Evolutionary conservation across 169 alveolate genomes (phyloP).

Genomic region (Neospora caninum): DNA sequence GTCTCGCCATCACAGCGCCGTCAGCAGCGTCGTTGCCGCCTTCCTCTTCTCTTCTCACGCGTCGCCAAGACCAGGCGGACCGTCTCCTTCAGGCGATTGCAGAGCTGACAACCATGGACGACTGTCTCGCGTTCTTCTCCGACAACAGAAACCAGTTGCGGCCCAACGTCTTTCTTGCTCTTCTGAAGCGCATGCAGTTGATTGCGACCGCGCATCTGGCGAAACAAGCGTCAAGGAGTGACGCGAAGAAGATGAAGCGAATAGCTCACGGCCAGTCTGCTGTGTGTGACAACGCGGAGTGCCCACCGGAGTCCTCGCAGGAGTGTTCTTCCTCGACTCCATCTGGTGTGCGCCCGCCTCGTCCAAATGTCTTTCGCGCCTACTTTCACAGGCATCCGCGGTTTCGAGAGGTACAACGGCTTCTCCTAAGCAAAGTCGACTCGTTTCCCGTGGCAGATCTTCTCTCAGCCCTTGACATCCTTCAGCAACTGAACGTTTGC

Average conservation of each 20-base stretch:
- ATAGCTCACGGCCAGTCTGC: not conserved
- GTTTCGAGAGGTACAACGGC: conserved; percentile 23
- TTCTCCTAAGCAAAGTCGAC: conserved; percentile 40
- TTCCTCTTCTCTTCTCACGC: not conserved
- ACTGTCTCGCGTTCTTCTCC: not conserved
- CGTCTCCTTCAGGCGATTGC: not conserved
- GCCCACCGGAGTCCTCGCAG: not conserved
- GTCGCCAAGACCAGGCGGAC: not conserved
- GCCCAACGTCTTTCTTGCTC: not conserved
- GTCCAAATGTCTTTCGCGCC: conserved; percentile 1
- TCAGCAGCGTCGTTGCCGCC: not conserved
- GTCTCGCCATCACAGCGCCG: conserved; percentile 8
- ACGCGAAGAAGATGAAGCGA: not conserved
- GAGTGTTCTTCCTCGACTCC: not conserved
- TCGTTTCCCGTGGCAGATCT: conserved; percentile 44
- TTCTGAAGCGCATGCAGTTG: conserved; percentile 28
- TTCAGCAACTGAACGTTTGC: conserved; percentile 44
- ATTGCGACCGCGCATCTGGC: conserved; percentile 18
- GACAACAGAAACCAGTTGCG: not conserved
- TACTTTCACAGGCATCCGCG: not conserved
- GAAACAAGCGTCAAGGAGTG: not conserved
- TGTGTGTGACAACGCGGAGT: not conserved
- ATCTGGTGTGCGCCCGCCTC: not conserved
- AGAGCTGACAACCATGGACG: not conserved
- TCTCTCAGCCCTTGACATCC: not conserved